Percentiles rank a stretch among this genome's conserved stretches.
Evolutionary conservation across 306 rosid species (phyloP).

Genomic region (Cucurbita argyrosperma): DNA sequence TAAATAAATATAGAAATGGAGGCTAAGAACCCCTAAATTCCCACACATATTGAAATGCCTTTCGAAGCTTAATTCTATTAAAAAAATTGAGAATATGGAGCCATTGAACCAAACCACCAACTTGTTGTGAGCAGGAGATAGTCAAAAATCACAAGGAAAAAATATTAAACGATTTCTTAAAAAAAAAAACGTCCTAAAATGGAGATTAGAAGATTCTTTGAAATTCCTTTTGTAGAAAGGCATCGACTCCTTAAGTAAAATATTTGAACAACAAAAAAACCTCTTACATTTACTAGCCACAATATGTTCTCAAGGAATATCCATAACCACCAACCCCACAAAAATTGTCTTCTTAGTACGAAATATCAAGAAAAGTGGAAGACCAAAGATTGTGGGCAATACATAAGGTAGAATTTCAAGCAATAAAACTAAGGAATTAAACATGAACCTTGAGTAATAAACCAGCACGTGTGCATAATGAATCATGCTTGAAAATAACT

Average conservation of each 20-base stretch:
- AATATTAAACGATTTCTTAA: background rate
- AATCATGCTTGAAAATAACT: slow-evolving; percentile 38
- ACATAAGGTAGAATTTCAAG: background rate
- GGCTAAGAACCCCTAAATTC: background rate
- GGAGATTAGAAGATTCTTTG: background rate
- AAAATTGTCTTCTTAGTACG: background rate
- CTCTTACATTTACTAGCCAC: background rate
- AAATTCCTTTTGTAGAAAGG: background rate
- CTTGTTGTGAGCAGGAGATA: background rate
- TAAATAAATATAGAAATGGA: background rate
- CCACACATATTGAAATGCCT: background rate
- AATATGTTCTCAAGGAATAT: background rate
- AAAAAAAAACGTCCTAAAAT: background rate
- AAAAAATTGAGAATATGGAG: background rate
- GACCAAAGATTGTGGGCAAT: background rate
- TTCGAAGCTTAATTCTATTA: background rate
- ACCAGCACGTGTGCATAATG: slow-evolving; percentile 68
- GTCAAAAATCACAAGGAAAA: background rate
- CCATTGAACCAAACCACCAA: background rate
- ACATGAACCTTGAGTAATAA: slow-evolving; percentile 61
- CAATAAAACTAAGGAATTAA: slow-evolving; percentile 8
- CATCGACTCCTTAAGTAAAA: background rate
- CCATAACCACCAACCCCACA: background rate
- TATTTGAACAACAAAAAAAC: background rate
- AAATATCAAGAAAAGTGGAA: background rate